Evolutionary conservation across 345 rosid species (phyloP).

Genomic region (Rhodomyrtus tomentosa): DNA sequence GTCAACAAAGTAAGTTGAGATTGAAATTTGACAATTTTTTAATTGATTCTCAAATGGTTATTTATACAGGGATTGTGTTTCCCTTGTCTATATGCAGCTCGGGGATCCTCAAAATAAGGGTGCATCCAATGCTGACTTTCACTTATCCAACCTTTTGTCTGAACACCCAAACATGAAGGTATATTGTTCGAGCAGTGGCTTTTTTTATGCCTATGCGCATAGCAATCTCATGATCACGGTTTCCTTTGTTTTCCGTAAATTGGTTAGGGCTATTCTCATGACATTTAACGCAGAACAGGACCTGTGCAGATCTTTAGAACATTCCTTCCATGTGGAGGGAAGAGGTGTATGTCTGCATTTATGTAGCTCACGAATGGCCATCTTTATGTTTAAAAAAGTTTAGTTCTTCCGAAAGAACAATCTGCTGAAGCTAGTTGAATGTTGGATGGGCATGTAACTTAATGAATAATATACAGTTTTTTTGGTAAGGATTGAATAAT

Average conservation of each 20-base stretch:
- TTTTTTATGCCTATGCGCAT: background rate
- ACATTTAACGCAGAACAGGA: background rate
- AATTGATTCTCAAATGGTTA: background rate
- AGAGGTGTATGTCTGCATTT: background rate
- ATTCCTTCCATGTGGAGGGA: background rate
- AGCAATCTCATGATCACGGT: background rate
- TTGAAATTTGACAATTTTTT: background rate
- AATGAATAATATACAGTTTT: background rate
- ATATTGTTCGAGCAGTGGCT: background rate
- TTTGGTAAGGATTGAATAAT: too few relatives aligned
- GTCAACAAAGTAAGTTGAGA: constrained; percentile 70
- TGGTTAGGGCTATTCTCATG: background rate
- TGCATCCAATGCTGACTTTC: constrained; percentile 93
- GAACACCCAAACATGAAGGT: constrained; percentile 99
- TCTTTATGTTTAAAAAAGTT: background rate
- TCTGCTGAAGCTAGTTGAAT: background rate
- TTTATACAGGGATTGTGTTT: background rate
- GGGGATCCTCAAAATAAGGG: constrained; percentile 97
- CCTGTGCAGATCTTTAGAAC: background rate
- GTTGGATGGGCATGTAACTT: background rate
- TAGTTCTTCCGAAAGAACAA: background rate
- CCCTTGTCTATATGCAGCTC: constrained; percentile 33
- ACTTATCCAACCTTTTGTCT: constrained; percentile 77
- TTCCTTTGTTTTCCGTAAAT: background rate
- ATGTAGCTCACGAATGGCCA: background rate